Evolutionary conservation across 129 eudicot species (phyloP).

Genomic region (Pseudognaphalium luteoalbum): DNA sequence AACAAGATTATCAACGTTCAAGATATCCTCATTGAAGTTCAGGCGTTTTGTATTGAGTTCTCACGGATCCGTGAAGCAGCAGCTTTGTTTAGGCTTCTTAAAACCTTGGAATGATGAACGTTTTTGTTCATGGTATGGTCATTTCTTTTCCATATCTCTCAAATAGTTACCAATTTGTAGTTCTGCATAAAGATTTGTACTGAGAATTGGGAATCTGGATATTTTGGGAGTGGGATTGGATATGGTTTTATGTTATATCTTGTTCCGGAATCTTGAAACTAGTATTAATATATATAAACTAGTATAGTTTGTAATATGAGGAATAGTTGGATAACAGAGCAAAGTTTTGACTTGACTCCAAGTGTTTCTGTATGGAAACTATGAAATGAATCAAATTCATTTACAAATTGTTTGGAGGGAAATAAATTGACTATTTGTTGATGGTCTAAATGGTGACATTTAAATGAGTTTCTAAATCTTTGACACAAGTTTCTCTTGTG

Average conservation of each 20-base stretch:
- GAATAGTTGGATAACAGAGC: background rate
- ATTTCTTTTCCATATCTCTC: background rate
- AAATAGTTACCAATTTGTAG: slow-evolving; percentile 10
- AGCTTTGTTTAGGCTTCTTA: slow-evolving; percentile 79
- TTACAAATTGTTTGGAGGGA: background rate
- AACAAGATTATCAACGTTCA: slow-evolving; percentile 92
- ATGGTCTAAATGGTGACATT: too few species aligned
- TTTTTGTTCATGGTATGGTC: background rate
- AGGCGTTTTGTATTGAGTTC: slow-evolving; percentile 95
- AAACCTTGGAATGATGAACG: slow-evolving; percentile 66
- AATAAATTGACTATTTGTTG: background rate
- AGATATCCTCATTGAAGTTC: slow-evolving; percentile 88
- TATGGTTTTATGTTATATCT: slow-evolving; percentile 5
- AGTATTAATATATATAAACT: background rate
- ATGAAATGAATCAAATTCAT: background rate
- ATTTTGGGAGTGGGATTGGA: slow-evolving; percentile 24
- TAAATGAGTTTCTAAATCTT: background rate
- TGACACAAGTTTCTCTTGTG: background rate
- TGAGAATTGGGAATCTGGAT: slow-evolving; percentile 20
- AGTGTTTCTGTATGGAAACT: background rate
- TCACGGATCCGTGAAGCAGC: slow-evolving; percentile 95
- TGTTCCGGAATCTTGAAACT: background rate
- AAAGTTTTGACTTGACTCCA: background rate
- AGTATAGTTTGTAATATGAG: background rate
- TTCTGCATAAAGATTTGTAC: slow-evolving; percentile 31